Conservation (phyloP, 2,329 filamentous ascomycete species). For the Berkeleyomyces basicola region DNA sequence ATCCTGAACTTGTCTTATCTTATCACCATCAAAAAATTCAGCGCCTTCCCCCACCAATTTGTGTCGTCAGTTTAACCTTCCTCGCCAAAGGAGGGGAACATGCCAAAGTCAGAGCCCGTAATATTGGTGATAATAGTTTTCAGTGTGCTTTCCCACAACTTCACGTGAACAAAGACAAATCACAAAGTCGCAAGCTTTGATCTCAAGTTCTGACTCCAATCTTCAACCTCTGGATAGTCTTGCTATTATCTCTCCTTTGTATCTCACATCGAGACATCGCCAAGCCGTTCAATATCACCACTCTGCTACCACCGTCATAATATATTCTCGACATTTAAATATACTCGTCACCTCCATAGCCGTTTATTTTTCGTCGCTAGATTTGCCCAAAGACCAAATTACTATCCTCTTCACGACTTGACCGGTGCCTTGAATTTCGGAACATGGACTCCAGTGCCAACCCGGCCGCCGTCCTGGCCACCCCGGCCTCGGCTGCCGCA, state of each 20-base stretch:
- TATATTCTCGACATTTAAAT: too few relatives aligned
- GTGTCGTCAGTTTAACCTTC: background rate
- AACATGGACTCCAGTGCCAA: constrained; percentile 9
- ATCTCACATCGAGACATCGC: too few relatives aligned
- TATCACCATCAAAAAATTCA: background rate
- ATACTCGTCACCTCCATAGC: too few relatives aligned
- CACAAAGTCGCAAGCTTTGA: too few relatives aligned
- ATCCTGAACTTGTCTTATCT: background rate
- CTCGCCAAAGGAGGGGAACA: background rate
- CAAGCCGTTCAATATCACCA: background rate
- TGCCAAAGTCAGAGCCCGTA: background rate
- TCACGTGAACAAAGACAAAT: too few relatives aligned
- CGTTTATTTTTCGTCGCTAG: too few relatives aligned
- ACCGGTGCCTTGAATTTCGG: background rate
- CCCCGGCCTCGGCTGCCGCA: constrained; percentile 12
- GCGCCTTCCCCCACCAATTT: background rate
- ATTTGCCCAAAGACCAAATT: too few relatives aligned
- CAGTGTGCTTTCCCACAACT: too few relatives aligned
- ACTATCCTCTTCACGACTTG: background rate
- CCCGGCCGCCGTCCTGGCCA: background rate
- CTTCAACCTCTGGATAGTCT: too few relatives aligned
- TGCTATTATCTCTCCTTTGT: too few relatives aligned
- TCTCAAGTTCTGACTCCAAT: too few relatives aligned
- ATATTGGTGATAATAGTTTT: too few relatives aligned
- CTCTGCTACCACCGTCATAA: background rate